Evolutionary conservation across 371 early-diverging fungal genomes (phyloP).

Genomic region (Nosema muscidifuracis): DNA sequence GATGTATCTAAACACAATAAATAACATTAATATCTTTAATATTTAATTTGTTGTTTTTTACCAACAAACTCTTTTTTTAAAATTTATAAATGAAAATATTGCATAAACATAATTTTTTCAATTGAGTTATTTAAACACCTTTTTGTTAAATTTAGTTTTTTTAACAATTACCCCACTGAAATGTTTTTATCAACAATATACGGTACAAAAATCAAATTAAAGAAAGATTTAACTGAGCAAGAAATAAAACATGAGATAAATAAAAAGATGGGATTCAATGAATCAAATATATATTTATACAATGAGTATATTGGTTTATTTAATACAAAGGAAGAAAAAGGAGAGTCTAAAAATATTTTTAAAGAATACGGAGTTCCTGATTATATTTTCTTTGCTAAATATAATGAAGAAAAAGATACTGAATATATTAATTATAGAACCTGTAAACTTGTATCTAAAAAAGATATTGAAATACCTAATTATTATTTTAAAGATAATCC

Average conservation of each 20-base stretch:
- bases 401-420: neutral
- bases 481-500: too few species aligned
- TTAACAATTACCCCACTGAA: neutral
- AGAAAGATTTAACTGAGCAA: neutral
- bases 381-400: neutral
- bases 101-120: too few species aligned
- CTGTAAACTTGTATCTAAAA: neutral
- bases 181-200: slow-evolving; percentile 1
- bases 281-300: neutral
- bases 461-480: too few species aligned
- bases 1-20: too few species aligned
- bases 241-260: neutral
- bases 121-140: too few species aligned
- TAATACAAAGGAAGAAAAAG: neutral
- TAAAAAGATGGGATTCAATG: neutral
- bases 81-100: too few species aligned
- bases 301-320: neutral
- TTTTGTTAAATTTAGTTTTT: too few species aligned
- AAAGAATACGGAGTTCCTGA: slow-evolving; percentile 8
- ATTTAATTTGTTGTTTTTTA: too few species aligned
- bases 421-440: neutral
- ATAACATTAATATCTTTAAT: too few species aligned
- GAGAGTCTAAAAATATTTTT: neutral
- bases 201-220: slow-evolving; percentile 4
- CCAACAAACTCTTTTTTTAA: too few species aligned